Conservation (phyloP, 2,329 filamentous ascomycete genomes). For the Lachnellula subtilissima region DNA sequence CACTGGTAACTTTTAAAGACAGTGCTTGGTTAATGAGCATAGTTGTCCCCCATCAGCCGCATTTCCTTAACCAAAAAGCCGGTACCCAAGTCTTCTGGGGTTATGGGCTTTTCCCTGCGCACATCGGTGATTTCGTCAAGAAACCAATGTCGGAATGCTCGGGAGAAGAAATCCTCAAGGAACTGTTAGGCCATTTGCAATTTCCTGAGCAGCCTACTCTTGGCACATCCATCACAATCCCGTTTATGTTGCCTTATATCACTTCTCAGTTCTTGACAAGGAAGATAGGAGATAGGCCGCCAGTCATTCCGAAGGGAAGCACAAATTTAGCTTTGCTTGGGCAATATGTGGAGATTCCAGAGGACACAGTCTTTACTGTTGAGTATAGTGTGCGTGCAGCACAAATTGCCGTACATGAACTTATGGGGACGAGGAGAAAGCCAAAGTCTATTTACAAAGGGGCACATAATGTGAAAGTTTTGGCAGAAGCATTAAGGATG, state of each 20-base stretch:
- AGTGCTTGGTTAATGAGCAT: slow-evolving; percentile 39
- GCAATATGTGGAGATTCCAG: slow-evolving; percentile 38
- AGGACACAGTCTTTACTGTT: slow-evolving; percentile 36
- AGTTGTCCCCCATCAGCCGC: slow-evolving; percentile 38
- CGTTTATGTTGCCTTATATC: slow-evolving; percentile 38
- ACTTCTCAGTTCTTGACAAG: slow-evolving; percentile 36
- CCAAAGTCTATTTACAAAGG: slow-evolving; percentile 29
- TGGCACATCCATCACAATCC: slow-evolving; percentile 31
- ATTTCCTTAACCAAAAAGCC: slow-evolving; percentile 36
- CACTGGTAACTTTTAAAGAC: slow-evolving; percentile 36
- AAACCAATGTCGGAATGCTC: slow-evolving; percentile 39
- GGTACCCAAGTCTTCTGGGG: slow-evolving; percentile 37
- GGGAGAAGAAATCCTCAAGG: slow-evolving; percentile 37
- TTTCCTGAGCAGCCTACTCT: slow-evolving; percentile 32
- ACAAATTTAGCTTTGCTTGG: slow-evolving; percentile 38
- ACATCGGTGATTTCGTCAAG: slow-evolving; percentile 33
- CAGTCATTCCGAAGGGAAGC: slow-evolving; percentile 34
- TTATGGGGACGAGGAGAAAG: slow-evolving; percentile 29
- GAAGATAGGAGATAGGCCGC: slow-evolving; percentile 34
- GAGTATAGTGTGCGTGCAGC: slow-evolving; percentile 36
- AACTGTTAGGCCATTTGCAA: slow-evolving; percentile 36
- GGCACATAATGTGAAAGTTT: slow-evolving; percentile 26
- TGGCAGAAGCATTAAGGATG: slow-evolving; percentile 26
- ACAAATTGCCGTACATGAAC: slow-evolving; percentile 34
- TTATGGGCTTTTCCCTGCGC: slow-evolving; percentile 36